Percentiles rank a stretch among this genome's conserved stretches.
Evolutionary conservation across 2,329 filamentous ascomycete genomes (phyloP).

Genomic region (Penicillium sp.): DNA sequence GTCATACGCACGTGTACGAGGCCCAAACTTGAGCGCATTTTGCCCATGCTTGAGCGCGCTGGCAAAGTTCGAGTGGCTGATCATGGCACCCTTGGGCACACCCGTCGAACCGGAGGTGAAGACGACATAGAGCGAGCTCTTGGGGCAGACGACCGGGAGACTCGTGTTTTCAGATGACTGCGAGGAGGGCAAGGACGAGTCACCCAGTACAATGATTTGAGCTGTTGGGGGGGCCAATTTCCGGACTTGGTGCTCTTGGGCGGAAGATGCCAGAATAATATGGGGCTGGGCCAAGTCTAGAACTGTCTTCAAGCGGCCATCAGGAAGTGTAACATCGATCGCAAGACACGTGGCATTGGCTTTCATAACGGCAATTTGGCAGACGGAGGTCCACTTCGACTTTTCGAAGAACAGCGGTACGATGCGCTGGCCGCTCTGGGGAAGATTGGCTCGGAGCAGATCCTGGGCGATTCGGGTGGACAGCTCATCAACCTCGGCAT

Average conservation of each 20-base stretch:
- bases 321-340: not conserved
- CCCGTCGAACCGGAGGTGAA: slow-evolving; percentile 49
- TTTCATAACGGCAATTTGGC: not conserved
- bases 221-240: not conserved
- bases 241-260: not conserved
- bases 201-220: not conserved
- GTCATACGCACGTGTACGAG: not conserved
- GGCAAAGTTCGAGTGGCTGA: slow-evolving; percentile 43
- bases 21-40: not conserved
- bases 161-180: not conserved
- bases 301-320: not conserved
- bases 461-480: no score
- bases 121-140: slow-evolving; percentile 43
- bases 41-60: not conserved
- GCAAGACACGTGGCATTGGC: not conserved
- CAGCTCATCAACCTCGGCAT: not conserved
- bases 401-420: not conserved
- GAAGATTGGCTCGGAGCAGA: no score
- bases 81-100: slow-evolving; percentile 52
- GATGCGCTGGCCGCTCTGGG: no score
- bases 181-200: not conserved
- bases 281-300: not conserved
- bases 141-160: not conserved
- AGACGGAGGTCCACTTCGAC: not conserved
- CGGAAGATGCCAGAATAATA: not conserved